Percentiles rank a stretch among this genome's conserved stretches.
phyloP scores from a whole-genome alignment of 2,329 filamentous ascomycete genomes.

The Cladosporium sp. region DNA sequence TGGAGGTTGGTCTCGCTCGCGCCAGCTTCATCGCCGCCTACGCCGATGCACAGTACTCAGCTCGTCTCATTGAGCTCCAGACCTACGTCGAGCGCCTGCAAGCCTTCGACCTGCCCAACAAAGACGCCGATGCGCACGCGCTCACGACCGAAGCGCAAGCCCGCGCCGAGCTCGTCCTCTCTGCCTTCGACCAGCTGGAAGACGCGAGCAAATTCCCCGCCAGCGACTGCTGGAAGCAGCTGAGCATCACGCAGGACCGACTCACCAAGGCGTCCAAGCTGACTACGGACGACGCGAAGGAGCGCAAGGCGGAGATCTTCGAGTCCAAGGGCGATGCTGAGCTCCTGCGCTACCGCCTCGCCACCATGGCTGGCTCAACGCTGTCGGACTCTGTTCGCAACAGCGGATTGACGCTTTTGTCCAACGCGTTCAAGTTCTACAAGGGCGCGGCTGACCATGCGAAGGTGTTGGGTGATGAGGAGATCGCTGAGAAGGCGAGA shows the following conservation, averaged over 20 bases:
- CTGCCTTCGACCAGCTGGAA: conserved; percentile 19
- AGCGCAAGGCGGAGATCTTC: conserved; percentile 46
- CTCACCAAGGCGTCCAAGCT: conserved; percentile 48
- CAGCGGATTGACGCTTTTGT: conserved; percentile 43
- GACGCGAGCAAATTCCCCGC: conserved; percentile 18
- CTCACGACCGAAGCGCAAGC: conserved; percentile 33
- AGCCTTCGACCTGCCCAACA: conserved; percentile 29
- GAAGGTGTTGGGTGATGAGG: conserved; percentile 42
- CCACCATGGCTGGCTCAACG: conserved; percentile 26
- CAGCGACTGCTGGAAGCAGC: conserved; percentile 45
- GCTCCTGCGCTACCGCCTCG: conserved; percentile 48
- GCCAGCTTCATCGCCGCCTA: conserved; percentile 53
- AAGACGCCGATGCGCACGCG: conserved; percentile 51
- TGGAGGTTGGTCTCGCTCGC: conserved; percentile 45
- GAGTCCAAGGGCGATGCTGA: conserved; percentile 51
- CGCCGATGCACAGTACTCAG: conserved; percentile 52
- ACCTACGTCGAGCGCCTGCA: conserved; percentile 46
- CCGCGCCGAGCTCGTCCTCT: conserved; percentile 24
- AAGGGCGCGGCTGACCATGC: conserved; percentile 43
- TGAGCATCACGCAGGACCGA: conserved; percentile 45
- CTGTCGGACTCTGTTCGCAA: conserved; percentile 38
- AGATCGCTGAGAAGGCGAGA: conserved; percentile 42
- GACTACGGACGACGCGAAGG: conserved; percentile 36
- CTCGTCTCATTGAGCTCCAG: conserved; percentile 42
- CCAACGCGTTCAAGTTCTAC: conserved; percentile 54